Evolutionary conservation across 768 basidiomycete species (phyloP), one percentile per base, ranked within the genome.

Genomic region (Cytidiella melzeri): DNA sequence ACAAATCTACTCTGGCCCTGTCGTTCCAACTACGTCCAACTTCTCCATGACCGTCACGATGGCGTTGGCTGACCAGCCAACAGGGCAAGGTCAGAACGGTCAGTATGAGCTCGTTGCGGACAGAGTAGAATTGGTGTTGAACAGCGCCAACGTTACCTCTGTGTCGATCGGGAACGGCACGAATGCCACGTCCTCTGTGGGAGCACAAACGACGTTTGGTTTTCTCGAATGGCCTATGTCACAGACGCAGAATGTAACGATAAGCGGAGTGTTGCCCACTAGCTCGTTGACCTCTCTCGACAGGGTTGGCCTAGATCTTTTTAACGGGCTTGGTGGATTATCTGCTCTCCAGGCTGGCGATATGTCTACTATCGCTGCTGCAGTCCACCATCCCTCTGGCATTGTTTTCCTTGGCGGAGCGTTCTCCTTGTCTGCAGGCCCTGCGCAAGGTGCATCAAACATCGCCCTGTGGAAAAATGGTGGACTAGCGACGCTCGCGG

Each of bases 151-250:
- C 61, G 51, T 67, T 28, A 43, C 49, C 12, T 45, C 53, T 12
- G 54, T 56, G 2, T 60, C 62, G 36, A 62, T 63, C 47, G 57
- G 56, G 3, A 65, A 65, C 11, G 62, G 66, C 4, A 67, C 61
- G 26, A 60, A 67, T 5, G 67, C 62, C 38, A 62, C 67, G 2
- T 64, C 69, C 21, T 58, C 64, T 28, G 65, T 59, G 24, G 55
- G 56, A 12, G 63, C 67, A 11, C 70, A 71, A 30, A 70, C 63
- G 19, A 81, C 82, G 2, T 93, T 90, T 60, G 95, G 95, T 11
- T 83, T 96, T 57, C 84, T 89, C 55, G 95, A 98, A 64, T 98
- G 88, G 88, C 81, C 85, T 20, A 67, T 85, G 26, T 67, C 67
- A 46, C 63, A 60, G 18, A 47, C 68, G 9, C 65, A 67, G 1